Base-by-base conservation (phyloP, 148 eudicot species). In the Mesembryanthemum crystallinum region DNA sequence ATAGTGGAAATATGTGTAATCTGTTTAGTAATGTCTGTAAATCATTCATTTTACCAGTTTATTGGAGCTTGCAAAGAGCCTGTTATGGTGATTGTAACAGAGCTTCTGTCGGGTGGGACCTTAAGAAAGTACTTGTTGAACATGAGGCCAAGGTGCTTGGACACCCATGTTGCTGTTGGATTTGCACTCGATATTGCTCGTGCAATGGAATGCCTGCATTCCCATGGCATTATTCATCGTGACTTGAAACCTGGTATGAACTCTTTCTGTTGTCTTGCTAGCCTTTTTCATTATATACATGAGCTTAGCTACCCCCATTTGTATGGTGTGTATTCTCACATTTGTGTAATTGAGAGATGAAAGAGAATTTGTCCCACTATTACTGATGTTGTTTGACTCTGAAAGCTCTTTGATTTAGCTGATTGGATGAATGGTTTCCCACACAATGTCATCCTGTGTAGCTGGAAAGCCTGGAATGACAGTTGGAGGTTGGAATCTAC, bases 131-230 rank as follows among this genome's bases (percentile, higher is more conserved):
- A 85, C 80, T 81, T 90, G 77, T 30, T 86, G 28, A 88, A 83
- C 78, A 75, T 85, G 82, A 45, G 94, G 70, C 94, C 91, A 15
- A 82, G 81, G 69, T 76, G 82, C 60, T 83, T 90, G 80, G 89
- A 90, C 52, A 73, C 64, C 33, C 64, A 49, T 7, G 73, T 84
- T 52, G 94, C 94, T 9, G 71, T 90, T 39, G 85, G 89, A 17
- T 88, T 88, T 83, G 94, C 94, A 13, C 87, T 90, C 43, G 94
- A 90, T 74, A 90, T 90, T 80, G 88, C 90, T 83, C 91, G 88
- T 80, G 94, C 89, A 29, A 86, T 90, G 88, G 94, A 88, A 65
- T 90, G 91, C 73, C 75, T 90, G 49, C 94, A 90, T 75, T 80
- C 89, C n/a, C 91, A 88, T 77, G 94, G 91, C 33, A 89, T 89